Evolutionary conservation across 2,329 filamentous ascomycete genomes (phyloP).

Genomic region (Botryosphaeria agaves): DNA sequence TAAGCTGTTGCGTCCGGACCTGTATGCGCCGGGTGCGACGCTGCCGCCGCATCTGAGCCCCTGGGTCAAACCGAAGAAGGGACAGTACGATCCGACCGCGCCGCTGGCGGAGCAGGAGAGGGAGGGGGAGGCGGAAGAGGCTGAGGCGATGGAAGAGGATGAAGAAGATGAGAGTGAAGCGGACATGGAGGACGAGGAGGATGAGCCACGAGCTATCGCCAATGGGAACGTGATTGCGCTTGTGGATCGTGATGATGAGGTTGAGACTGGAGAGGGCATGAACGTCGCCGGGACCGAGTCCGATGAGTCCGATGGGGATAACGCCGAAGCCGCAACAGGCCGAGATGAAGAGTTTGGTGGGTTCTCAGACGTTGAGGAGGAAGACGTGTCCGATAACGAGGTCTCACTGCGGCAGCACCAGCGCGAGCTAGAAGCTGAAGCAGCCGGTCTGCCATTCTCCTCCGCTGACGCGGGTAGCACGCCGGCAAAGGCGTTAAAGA

Average conservation of each 20-base stretch:
- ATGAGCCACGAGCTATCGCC: too few relatives aligned
- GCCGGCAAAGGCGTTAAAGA: constrained; percentile 43
- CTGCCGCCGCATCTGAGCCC: constrained; percentile 90
- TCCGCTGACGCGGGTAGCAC: constrained; percentile 31
- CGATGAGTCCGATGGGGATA: constrained; percentile 10
- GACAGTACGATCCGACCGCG: constrained; percentile 80
- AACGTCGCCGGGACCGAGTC: constrained; percentile 22
- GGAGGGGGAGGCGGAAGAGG: constrained; percentile 58
- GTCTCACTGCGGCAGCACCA: constrained; percentile 59
- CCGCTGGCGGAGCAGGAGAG: constrained; percentile 76
- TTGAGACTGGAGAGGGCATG: constrained; percentile 31
- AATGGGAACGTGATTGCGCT: too few relatives aligned
- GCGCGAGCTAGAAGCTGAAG: constrained; percentile 81
- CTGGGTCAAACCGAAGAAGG: constrained; percentile 75
- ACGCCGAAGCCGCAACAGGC: constrained; percentile 31
- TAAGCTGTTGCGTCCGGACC: constrained; percentile 67
- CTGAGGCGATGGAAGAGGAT: constrained; percentile 22
- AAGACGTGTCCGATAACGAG: constrained; percentile 32
- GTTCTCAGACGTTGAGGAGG: constrained; percentile 28
- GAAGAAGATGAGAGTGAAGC: constrained; percentile 26
- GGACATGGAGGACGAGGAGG: constrained; percentile 23
- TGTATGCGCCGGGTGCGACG: constrained; percentile 78
- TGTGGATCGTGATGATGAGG: constrained; percentile 20
- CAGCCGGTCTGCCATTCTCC: constrained; percentile 42
- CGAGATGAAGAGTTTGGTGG: constrained; percentile 27